Evolutionary conservation across 345 rosid genomes (phyloP).

Genomic region (Eucalyptus coolabah): DNA sequence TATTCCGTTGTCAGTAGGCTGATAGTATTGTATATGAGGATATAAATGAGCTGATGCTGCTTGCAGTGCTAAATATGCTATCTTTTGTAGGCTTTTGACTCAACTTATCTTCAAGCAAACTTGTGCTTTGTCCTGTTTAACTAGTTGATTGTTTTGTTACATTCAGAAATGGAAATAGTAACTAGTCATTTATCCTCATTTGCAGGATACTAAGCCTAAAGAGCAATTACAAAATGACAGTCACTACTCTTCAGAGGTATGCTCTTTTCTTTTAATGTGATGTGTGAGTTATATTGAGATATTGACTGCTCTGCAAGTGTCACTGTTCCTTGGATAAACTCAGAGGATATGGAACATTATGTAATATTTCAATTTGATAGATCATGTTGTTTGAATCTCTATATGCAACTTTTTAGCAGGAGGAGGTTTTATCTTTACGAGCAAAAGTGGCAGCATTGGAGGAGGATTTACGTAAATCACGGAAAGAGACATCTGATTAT

Average conservation of each 20-base stretch:
- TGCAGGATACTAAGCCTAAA: constrained; percentile 49
- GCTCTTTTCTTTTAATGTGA: neutral
- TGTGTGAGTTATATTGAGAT: neutral
- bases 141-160: neutral
- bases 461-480: constrained; percentile 75
- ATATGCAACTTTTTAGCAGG: constrained; percentile 36
- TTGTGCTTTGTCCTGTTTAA: neutral
- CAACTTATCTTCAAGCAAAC: neutral
- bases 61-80: neutral
- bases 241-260: constrained; percentile 43
- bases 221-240: constrained; percentile 42
- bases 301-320: neutral
- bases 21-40: neutral
- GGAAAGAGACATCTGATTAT: constrained; percentile 55
- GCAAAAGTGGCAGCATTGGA: constrained; percentile 56
- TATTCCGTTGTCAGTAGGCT: neutral
- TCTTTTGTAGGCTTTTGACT: neutral
- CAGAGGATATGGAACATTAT: neutral
- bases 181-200: neutral
- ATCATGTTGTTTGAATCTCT: neutral
- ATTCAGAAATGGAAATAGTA: neutral
- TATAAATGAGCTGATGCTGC: neutral
- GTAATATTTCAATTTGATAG: neutral
- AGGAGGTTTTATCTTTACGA: constrained; percentile 52
- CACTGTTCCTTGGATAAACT: neutral